Percentiles rank a stretch among this genome's conserved stretches.
phyloP scores from a whole-genome alignment of 2,329 filamentous ascomycete genomes.

The Acrodontium crateriforme region DNA sequence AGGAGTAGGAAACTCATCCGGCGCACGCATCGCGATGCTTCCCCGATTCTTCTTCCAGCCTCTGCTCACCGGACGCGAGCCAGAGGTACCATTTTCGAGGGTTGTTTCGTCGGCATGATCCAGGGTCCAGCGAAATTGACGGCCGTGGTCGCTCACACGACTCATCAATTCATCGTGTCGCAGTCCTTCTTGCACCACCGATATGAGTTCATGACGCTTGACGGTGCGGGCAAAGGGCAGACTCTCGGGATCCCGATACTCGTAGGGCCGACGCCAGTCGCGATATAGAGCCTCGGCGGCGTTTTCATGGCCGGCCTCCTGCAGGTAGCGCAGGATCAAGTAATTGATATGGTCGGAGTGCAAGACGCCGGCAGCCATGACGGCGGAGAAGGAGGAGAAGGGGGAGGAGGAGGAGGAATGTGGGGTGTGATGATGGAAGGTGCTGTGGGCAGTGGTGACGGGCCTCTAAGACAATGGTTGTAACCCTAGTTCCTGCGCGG shows the following conservation, averaged over 20 bases:
- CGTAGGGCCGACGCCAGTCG: slow-evolving; percentile 41
- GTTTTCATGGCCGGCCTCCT: slow-evolving; percentile 23
- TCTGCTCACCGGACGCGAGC: slow-evolving; percentile 7
- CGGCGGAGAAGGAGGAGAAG: too few species aligned
- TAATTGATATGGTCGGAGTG: slow-evolving; percentile 54
- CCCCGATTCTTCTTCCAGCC: slow-evolving; percentile 11
- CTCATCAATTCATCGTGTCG: slow-evolving; percentile 28
- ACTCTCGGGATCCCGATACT: slow-evolving; percentile 38
- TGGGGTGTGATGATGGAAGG: too few species aligned
- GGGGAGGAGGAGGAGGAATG: too few species aligned
- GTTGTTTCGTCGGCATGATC: slow-evolving; percentile 1
- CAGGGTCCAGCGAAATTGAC: slow-evolving; percentile 15
- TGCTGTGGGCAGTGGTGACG: too few species aligned
- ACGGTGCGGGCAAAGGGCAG: slow-evolving; percentile 48
- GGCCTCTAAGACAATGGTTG: too few species aligned
- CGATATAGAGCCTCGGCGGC: slow-evolving; percentile 43
- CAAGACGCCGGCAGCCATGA: slow-evolving; percentile 30
- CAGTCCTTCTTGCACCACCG: slow-evolving; percentile 50
- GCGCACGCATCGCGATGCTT: slow-evolving; percentile 8
- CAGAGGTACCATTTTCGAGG: too few species aligned
- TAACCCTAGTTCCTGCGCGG: too few species aligned
- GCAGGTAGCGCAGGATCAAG: slow-evolving; percentile 49
- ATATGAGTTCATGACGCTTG: slow-evolving; percentile 44
- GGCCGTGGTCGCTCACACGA: slow-evolving; percentile 10
- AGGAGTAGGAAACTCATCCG: slow-evolving; percentile 20